Conservation (phyloP, 352 stramenopile genomes). For the Pythium sukuiense region DNA sequence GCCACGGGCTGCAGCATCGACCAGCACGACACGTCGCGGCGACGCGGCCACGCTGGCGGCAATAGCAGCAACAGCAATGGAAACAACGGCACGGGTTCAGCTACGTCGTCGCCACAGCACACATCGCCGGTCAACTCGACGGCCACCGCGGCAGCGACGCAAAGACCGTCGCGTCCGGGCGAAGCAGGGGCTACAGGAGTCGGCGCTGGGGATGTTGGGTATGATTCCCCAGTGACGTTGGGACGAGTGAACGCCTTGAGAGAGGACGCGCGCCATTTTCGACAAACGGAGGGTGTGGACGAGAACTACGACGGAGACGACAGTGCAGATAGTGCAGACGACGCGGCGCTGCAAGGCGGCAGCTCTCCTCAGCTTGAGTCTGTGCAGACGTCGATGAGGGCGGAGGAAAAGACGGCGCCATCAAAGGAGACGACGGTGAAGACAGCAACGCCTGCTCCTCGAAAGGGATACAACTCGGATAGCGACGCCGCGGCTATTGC, state of each 20-base stretch:
- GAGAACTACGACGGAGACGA: slow-evolving; percentile 48
- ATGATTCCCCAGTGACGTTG: slow-evolving; percentile 63
- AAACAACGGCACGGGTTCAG: background rate
- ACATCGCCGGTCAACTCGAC: background rate
- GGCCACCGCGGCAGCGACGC: slow-evolving; percentile 4
- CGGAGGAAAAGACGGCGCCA: background rate
- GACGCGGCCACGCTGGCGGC: slow-evolving; percentile 33
- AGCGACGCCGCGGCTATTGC: slow-evolving; percentile 72
- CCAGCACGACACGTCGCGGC: slow-evolving; percentile 64
- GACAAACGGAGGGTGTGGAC: slow-evolving; percentile 67
- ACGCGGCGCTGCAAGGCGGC: slow-evolving; percentile 16
- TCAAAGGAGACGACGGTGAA: background rate
- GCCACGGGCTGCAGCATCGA: slow-evolving; percentile 85
- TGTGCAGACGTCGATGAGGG: background rate
- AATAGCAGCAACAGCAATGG: background rate
- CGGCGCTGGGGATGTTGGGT: background rate
- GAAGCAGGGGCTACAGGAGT: slow-evolving; percentile 32
- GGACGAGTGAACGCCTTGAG: slow-evolving; percentile 73
- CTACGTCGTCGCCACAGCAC: background rate
- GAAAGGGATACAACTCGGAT: slow-evolving; percentile 59
- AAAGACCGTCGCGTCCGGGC: slow-evolving; percentile 10
- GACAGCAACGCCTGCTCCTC: slow-evolving; percentile 16
- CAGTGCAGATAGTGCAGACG: slow-evolving; percentile 33
- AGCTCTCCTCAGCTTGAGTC: slow-evolving; percentile 17
- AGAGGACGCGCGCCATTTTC: slow-evolving; percentile 68